Evolutionary conservation across 495 filamentous ascomycete species (phyloP).

Genomic region (Aspergillus conjunctus): DNA sequence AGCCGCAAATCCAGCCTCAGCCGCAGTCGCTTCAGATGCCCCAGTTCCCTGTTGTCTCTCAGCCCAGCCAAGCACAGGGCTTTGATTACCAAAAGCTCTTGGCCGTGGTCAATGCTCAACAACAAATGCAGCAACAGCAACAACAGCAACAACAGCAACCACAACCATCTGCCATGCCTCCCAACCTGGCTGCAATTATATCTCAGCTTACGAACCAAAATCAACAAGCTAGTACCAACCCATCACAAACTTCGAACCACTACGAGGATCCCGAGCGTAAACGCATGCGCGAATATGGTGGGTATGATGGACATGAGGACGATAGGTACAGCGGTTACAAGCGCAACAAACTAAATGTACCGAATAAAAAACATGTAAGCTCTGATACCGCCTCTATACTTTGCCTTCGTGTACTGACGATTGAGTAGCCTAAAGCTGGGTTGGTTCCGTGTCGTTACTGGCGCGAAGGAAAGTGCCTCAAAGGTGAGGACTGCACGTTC

Average conservation of each 20-base stretch:
- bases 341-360: constrained; percentile 36
- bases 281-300: constrained; percentile 40
- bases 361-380: constrained; percentile 43
- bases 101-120: constrained; percentile 38
- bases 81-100: constrained; percentile 43
- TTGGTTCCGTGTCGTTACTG: constrained; percentile 73
- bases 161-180: constrained; percentile 34
- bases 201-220: constrained; percentile 47
- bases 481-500: constrained; percentile 85
- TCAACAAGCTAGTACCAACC: constrained; percentile 26
- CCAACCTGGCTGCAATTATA: constrained; percentile 53
- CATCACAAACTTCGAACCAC: constrained; percentile 22
- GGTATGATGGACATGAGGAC: constrained; percentile 35
- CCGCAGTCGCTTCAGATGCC: constrained; percentile 38
- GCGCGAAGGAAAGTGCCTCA: constrained; percentile 74
- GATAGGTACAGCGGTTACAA: constrained; percentile 37
- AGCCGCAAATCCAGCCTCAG: constrained; percentile 30
- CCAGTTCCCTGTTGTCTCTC: constrained; percentile 23
- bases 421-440: constrained; percentile 41
- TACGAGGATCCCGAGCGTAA: constrained; percentile 51
- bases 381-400: background rate
- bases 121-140: constrained; percentile 34
- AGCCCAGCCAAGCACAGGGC: constrained; percentile 25
- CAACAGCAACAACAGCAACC: constrained; percentile 26
- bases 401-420: constrained; percentile 20